Conservation (phyloP, 257 asterid genomes). For the Henckelia pumila region DNA sequence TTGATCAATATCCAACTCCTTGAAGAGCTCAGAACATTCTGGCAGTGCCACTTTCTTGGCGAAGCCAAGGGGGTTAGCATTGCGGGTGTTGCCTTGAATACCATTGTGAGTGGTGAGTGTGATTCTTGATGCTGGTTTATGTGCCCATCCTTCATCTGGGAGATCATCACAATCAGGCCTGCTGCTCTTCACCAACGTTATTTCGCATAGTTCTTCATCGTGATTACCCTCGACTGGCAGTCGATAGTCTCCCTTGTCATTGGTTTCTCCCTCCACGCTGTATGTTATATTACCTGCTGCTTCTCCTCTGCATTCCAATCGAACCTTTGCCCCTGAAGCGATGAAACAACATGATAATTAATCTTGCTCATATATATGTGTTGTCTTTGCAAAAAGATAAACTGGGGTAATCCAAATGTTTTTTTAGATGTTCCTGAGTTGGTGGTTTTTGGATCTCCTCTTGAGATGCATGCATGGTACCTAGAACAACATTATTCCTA, state of each 20-base stretch:
- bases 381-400: not conserved
- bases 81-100: constrained; percentile 19
- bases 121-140: constrained; percentile 22
- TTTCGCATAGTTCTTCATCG: constrained; percentile 50
- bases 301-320: constrained; percentile 41
- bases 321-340: constrained; percentile 50
- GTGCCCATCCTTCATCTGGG: constrained; percentile 26
- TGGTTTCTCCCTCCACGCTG: constrained; percentile 39
- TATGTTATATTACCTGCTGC: constrained; percentile 32
- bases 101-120: constrained; percentile 29
- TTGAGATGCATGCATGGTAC: not conserved
- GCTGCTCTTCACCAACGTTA: constrained; percentile 49
- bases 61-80: constrained; percentile 34
- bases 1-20: constrained; percentile 18
- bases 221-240: constrained; percentile 50
- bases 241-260: constrained; percentile 34
- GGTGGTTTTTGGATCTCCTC: not conserved
- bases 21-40: constrained; percentile 27
- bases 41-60: constrained; percentile 21
- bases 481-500: not conserved
- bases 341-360: not conserved
- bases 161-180: constrained; percentile 47
- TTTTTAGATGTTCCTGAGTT: not conserved
- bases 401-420: not conserved
- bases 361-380: not conserved